Evolutionary conservation across 2,329 filamentous ascomycete species (phyloP), one percentile per base, ranked within the genome.

Genomic region (Fusarium nelsonii): DNA sequence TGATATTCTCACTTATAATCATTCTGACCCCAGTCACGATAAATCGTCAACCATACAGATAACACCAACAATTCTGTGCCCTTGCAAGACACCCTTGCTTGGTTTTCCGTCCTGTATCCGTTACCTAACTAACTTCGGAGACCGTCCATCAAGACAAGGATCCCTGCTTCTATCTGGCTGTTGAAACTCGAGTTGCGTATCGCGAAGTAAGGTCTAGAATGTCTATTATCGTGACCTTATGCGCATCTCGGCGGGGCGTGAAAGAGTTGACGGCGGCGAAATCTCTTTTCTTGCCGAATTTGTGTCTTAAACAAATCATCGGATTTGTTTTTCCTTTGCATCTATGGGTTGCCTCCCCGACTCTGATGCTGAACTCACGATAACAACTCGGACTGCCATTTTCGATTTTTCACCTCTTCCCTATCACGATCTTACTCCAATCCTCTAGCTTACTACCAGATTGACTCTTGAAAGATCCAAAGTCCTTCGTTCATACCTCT

Each of bases 361-460:
- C 41, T 53, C 14, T 51, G 40, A 46, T 46, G 28, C 53, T 51
- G 46, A 50, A 62, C 50, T 52, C 54, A 71, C 71, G 71, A 74
- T 74, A 74, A 74, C 72, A 68, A 70, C 36, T 71, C 71, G 71
- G 63, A 62, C 45, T 57, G n/a, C 34, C 39, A 54, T 64, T 67
- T 55, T 65, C 53, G 65, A 65, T 46, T 16, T 7, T 14, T 34
- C 18, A 14, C 8, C 48, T 30, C 23, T 49, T 33, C 52, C 46
- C 57, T 51, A 34, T 56, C 32, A 55, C 41, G 36, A 40, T 56
- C n/a, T 40, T 57, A 9, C 10, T 36, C 43, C 33, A 43, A 40
- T 50, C 34, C 23, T 32, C 36, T 50, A 46, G 55, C 60, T 68
- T 56, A 64, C 58, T 57, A 44, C 56, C 53, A 51, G 58, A 41